Base-by-base conservation (phyloP, 2,329 filamentous ascomycete species). In the Neofusicoccum ribis region DNA sequence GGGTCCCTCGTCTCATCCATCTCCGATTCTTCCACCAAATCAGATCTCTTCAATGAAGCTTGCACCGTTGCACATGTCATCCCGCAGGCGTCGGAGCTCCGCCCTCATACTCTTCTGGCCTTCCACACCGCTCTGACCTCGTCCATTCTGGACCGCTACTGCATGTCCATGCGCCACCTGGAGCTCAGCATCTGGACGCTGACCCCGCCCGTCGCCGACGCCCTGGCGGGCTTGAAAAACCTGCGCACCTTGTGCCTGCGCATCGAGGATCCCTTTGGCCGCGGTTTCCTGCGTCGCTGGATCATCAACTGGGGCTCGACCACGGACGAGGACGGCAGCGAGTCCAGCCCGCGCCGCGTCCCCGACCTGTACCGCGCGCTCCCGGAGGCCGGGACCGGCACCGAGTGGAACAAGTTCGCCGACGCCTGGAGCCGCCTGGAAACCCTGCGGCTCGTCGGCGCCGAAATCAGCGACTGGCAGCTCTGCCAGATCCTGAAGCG, bases 111-210 rank as follows among this genome's bases (percentile, higher is more conserved):
- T n/a, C 58, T 66, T 12, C 23, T 66, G 27, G 39, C 64, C 58
- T 75, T 77, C 66, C 73, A 77, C 59, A 70, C 68, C 34, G 69
- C 70, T 12, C 68, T 77, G 1, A 68, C 69, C 2, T 66, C 68
- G 2, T 72, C 67, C 58, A 67, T 77, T 20, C 64, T 77, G 0
- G 44, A 31, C 15, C 69, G 75, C 2, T 71, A 77, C 64, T 39
- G 50, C 54, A 43, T 50, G 23, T 68, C 70, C 5, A 67, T 77
- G 2, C 69, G 72, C 3, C 69, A 69, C 27, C 65, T 77, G 2
- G 70, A 76, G 4, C 63, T 77, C 17, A 69, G 67, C 0, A 63
- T 77, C 20, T 77, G 75, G 74, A 70, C 69, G 0, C 66, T 77
- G 0, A 73, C 70, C 0, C 37, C 63, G 0, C 69, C 71, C 1